Conservation (phyloP, 1,284 basidiomycete genomes). For the Microbotryomycetes sp. region DNA sequence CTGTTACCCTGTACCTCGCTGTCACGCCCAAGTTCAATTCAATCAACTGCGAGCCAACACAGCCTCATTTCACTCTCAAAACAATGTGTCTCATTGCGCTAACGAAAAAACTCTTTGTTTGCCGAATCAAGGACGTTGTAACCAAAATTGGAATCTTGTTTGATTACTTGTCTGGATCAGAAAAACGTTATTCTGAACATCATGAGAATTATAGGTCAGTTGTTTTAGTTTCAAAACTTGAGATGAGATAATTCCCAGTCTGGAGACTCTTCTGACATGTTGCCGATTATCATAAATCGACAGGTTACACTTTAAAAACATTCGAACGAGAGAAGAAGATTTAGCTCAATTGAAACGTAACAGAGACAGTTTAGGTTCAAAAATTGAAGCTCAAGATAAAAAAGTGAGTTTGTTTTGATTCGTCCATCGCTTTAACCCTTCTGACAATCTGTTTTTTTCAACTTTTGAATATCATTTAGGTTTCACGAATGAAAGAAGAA, state of each 20-base stretch:
- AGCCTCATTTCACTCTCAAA: background rate
- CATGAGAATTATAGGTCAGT: conserved; percentile 33
- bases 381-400: conserved; percentile 37
- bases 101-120: no score
- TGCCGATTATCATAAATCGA: background rate
- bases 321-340: conserved; percentile 37
- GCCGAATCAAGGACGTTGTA: conserved; percentile 39
- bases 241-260: no score
- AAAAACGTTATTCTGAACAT: conserved; percentile 37
- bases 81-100: no score
- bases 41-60: background rate
- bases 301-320: conserved; percentile 37
- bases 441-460: no score
- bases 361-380: conserved; percentile 33
- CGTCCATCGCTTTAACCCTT: no score
- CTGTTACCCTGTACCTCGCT: no score
- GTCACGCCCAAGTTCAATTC: background rate
- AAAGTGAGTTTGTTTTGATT: conserved; percentile 33
- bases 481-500: conserved; percentile 40
- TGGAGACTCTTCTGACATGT: background rate
- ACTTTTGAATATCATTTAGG: conserved; percentile 20
- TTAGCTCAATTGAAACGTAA: conserved; percentile 34
- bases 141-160: conserved; percentile 36
- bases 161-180: conserved; percentile 36
- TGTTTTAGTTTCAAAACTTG: background rate